A percentile compares a stretch with the other conserved stretches of the same genome.
Conservation (phyloP, 306 rosid genomes). For the Glycine soja region DNA sequence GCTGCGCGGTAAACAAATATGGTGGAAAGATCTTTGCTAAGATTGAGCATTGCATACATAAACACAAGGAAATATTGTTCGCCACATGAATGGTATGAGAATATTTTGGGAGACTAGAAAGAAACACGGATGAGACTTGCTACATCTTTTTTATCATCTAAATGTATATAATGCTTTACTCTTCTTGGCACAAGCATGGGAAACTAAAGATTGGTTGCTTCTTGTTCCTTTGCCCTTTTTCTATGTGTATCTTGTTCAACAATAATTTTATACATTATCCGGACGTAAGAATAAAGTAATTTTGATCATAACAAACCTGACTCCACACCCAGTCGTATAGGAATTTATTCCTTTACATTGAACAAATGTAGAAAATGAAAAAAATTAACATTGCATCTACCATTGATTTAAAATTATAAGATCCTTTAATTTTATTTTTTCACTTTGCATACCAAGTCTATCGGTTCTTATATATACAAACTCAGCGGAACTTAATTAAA, state of each 20-base stretch:
- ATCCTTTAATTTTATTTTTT: background rate
- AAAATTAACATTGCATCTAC: background rate
- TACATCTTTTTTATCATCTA: background rate
- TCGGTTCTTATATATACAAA: background rate
- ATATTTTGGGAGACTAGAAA: background rate
- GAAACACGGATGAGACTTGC: background rate
- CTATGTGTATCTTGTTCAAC: background rate
- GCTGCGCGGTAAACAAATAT: background rate
- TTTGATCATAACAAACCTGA: background rate
- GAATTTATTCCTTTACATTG: constrained; percentile 1
- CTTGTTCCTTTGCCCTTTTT: background rate
- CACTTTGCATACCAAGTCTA: background rate
- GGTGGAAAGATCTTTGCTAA: background rate
- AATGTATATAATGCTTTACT: background rate
- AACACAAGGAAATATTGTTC: background rate
- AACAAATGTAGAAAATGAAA: background rate
- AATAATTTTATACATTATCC: background rate
- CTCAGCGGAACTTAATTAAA: background rate
- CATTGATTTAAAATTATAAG: background rate
- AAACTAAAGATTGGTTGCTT: background rate
- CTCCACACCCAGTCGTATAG: background rate
- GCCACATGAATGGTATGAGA: background rate
- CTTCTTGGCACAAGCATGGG: background rate
- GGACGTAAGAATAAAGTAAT: background rate
- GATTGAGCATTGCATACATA: background rate